A percentile compares a stretch with the other conserved stretches of the same genome.
These are phyloP conservation scores for Lupinus albus DNA, from an alignment of 306 rosid species.

Conservation along the genomic window DNA sequence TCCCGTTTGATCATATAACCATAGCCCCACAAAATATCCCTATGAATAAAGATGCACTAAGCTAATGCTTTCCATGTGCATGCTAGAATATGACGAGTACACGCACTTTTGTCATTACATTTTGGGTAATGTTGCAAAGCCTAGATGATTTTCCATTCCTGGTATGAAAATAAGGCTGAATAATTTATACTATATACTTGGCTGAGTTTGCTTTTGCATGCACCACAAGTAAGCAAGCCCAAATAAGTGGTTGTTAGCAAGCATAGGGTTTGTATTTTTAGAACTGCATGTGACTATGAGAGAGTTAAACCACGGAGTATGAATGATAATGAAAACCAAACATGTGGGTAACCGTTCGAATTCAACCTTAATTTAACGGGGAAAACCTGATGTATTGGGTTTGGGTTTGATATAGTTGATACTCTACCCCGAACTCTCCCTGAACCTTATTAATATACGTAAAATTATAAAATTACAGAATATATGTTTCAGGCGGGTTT, in stretches of 20 bases:
- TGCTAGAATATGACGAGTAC: not conserved
- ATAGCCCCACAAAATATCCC: not conserved
- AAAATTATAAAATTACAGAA: too few relatives aligned
- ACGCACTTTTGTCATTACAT: not conserved
- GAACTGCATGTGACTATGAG: not conserved
- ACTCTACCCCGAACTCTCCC: too few relatives aligned
- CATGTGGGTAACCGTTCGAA: too few relatives aligned
- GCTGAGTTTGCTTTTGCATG: constrained; percentile 1
- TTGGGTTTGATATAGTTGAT: too few relatives aligned
- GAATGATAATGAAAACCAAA: too few relatives aligned
- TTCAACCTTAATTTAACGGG: too few relatives aligned
- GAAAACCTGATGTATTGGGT: too few relatives aligned
- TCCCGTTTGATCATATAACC: not conserved
- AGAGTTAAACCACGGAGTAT: too few relatives aligned
- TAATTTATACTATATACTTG: constrained; percentile 4
- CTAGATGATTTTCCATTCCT: not conserved
- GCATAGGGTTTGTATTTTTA: not conserved
- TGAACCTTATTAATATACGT: too few relatives aligned
- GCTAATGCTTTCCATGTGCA: not conserved
- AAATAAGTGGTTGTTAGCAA: not conserved
- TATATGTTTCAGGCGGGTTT: too few relatives aligned
- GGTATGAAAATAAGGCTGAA: not conserved
- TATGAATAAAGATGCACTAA: not conserved
- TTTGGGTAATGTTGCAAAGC: constrained; percentile 15
- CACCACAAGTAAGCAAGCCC: not conserved